phyloP scores from a whole-genome alignment of 352 stramenopile species.

The Stramenopiles sp. region DNA sequence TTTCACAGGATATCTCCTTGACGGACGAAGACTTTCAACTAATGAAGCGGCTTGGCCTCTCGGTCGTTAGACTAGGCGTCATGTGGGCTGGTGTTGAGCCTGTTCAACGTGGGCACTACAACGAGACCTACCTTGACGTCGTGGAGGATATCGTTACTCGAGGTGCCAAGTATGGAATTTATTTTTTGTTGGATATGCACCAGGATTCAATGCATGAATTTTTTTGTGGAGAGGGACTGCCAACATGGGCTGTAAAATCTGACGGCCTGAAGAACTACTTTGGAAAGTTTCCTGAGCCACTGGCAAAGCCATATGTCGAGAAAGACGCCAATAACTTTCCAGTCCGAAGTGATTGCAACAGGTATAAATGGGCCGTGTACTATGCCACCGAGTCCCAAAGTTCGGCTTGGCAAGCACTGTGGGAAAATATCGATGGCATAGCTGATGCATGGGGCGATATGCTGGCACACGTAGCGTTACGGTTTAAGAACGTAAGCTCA shows the following conservation, averaged over 20 bases:
- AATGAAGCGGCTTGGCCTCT: constrained; percentile 13
- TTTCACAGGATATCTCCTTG: constrained; percentile 13
- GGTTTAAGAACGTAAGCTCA: background rate
- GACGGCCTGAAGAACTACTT: background rate
- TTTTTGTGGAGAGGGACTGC: constrained; percentile 19
- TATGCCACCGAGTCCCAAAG: background rate
- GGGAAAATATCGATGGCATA: background rate
- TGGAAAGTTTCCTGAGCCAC: constrained; percentile 3
- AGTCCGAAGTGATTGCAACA: background rate
- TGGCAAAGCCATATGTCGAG: background rate
- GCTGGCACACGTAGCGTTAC: background rate
- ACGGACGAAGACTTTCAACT: constrained; percentile 14
- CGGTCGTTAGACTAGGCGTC: constrained; percentile 13
- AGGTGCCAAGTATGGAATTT: constrained; percentile 13
- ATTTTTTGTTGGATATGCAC: constrained; percentile 17
- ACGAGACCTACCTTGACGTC: constrained; percentile 13
- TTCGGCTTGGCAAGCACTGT: constrained; percentile 1
- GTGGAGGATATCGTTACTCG: constrained; percentile 1
- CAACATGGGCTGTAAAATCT: constrained; percentile 13
- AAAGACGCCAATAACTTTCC: background rate
- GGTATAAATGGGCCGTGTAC: background rate
- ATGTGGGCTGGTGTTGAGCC: constrained; percentile 13
- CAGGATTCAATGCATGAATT: constrained; percentile 16
- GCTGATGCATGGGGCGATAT: background rate
- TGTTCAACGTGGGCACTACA: constrained; percentile 8